Conservation (phyloP, 768 basidiomycete species). For the Pisolithus orientalis region DNA sequence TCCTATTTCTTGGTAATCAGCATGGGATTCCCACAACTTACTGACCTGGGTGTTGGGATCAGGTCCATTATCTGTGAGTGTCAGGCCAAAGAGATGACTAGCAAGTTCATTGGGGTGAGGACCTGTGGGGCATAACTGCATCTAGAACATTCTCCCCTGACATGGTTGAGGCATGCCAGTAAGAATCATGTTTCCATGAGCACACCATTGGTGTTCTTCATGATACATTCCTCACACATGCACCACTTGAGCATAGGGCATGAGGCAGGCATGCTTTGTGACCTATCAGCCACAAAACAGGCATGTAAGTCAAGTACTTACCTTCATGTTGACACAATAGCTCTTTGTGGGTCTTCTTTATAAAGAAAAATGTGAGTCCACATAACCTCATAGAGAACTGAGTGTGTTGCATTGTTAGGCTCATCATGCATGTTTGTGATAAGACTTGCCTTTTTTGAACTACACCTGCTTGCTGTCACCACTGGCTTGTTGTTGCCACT, state of each 20-base stretch:
- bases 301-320: no score
- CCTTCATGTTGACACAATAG: no score
- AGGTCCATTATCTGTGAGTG: neutral
- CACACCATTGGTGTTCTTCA: neutral
- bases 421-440: no score
- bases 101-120: neutral
- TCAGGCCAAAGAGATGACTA: slow-evolving; percentile 1
- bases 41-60: neutral
- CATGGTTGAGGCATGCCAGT: neutral
- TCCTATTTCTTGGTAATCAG: neutral
- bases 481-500: no score
- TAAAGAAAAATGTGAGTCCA: no score
- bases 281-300: neutral
- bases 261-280: neutral
- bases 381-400: no score
- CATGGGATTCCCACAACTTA: neutral
- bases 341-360: no score
- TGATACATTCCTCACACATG: slow-evolving; percentile 3
- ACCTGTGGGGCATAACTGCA: neutral
- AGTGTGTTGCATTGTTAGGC: no score
- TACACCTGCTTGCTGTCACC: no score
- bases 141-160: no score
- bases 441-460: no score
- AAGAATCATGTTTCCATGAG: slow-evolving; percentile 2
- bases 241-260: neutral